Base-by-base conservation (phyloP, 257 asterid genomes). In the Nicotiana knightiana region DNA sequence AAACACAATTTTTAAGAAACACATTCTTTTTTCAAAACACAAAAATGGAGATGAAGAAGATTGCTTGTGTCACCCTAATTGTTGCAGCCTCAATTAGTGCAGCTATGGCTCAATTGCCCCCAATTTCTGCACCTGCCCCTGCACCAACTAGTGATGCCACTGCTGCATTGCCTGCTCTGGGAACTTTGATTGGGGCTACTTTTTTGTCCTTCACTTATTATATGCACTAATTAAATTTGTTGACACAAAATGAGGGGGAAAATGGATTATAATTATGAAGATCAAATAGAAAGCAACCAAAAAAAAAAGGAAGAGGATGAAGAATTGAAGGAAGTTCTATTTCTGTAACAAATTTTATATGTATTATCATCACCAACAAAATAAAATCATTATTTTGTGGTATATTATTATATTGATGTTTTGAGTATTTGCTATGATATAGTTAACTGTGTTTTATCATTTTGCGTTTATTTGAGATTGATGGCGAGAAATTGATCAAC, bases 11-110 rank as follows among this genome's bases (percentile, higher is more conserved):
- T 21, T 35, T 37, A 5, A 70, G 0, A 46, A 13, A 73, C 4
- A 21, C 0, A 2, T 30, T 24, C 9, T 35, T 24, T 48, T n/a
- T 10, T 0, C 0, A 32, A 17, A 0, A 9, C 12, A 78, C 4
- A 46, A 53, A 30, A 18, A 87, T 85, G 90, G 88, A 88, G 85
- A 88, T 88, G 89, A 88, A 86, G 88, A 88, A 88, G 88, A 86
- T 86, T 77, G 79, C 85, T 79, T 83, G 84, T 81, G 86, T 77
- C 4, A 73, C 64, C 82, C 82, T 88, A 9, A 70, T 82, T 8
- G 87, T 65, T 7, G 86, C 91, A 33, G 88, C 87, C 84, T 86
- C 89, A 86, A 58, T 86, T 79, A 86, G 83, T 67, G 86, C 85
- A 48, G 88, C 59, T 53, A 26, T 88, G 83, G 89, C 91, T 17